Evolutionary conservation across 2,329 filamentous ascomycete genomes (phyloP).

Genomic region (Pestalotiopsis sp.): DNA sequence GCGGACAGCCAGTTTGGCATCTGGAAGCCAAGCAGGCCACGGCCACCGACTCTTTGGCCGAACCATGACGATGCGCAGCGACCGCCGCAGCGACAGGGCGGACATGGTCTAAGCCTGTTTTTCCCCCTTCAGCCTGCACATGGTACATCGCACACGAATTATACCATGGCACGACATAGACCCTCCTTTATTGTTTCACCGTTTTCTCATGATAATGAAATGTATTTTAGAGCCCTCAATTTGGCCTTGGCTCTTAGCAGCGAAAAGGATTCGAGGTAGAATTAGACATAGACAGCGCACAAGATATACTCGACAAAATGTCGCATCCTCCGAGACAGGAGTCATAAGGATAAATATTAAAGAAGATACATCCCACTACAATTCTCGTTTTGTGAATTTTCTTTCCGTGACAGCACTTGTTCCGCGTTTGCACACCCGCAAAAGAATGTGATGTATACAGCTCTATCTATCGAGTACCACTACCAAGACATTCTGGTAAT

Average conservation of each 20-base stretch:
- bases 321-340: neutral
- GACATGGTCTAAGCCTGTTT: neutral
- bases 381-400: neutral
- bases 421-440: too few relatives aligned
- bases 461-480: too few relatives aligned
- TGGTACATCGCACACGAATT: neutral
- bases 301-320: neutral
- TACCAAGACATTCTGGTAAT: too few relatives aligned
- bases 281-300: slow-evolving; percentile 1
- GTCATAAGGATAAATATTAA: neutral
- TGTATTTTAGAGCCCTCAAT: neutral
- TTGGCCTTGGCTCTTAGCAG: neutral
- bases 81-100: neutral
- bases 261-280: neutral
- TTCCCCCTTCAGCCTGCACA: neutral
- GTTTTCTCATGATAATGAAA: slow-evolving; percentile 10
- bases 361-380: neutral
- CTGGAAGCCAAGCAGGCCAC: neutral
- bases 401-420: too few relatives aligned
- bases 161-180: neutral
- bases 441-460: neutral
- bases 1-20: slow-evolving; percentile 7
- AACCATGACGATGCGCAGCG: neutral
- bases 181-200: neutral
- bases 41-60: slow-evolving; percentile 6